Evolutionary conservation across 495 filamentous ascomycete genomes (phyloP).

Genomic region (Clohesyomyces aquaticus): DNA sequence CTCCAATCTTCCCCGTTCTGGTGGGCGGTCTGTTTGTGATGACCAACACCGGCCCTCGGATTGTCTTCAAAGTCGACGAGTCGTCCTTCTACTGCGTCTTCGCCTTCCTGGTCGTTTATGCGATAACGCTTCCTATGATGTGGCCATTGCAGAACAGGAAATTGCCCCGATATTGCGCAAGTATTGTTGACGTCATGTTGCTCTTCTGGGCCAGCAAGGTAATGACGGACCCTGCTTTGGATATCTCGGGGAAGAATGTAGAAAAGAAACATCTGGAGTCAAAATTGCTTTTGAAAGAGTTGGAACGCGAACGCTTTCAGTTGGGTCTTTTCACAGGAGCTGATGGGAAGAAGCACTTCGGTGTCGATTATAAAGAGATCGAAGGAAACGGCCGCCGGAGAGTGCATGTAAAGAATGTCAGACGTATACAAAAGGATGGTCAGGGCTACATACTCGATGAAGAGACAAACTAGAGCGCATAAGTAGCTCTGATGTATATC

Average conservation of each 20-base stretch:
- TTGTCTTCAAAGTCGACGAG: no score
- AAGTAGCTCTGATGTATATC: neutral
- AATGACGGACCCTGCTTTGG: neutral
- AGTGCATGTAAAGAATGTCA: neutral
- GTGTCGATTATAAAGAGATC: neutral
- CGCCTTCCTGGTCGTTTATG: no score
- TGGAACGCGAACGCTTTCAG: neutral
- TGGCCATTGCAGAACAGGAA: no score
- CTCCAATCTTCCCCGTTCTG: neutral
- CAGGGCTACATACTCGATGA: neutral
- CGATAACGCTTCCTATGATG: no score
- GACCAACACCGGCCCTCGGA: neutral
- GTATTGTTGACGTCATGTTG: neutral
- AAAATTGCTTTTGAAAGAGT: neutral
- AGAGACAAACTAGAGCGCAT: neutral
- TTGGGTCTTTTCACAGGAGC: neutral
- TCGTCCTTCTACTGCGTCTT: no score
- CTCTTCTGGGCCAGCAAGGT: neutral
- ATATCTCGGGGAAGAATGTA: neutral
- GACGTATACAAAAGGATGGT: neutral
- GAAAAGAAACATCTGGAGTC: neutral
- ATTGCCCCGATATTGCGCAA: neutral
- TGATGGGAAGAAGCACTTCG: constrained; percentile 4
- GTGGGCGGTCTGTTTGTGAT: neutral
- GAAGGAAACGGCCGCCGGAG: neutral